Conservation (phyloP, 176 grass and related monocot genomes). For the Thinopyrum elongatum region DNA sequence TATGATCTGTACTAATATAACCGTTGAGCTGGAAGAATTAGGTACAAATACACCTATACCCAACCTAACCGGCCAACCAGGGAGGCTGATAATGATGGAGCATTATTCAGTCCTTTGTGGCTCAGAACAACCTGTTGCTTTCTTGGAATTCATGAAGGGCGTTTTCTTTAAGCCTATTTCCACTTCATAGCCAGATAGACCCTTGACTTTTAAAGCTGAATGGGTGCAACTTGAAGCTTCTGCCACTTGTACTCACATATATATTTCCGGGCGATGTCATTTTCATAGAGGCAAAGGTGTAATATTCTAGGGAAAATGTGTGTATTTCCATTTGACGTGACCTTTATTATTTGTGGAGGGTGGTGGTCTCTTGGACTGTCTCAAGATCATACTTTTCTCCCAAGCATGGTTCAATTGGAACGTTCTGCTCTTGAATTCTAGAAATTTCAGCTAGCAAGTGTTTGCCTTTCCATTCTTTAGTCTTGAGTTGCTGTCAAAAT, state of each 20-base stretch:
- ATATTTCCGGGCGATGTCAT: neutral
- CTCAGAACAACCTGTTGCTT: slow-evolving; percentile 52
- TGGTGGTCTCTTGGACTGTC: neutral
- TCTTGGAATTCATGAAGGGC: slow-evolving; percentile 36
- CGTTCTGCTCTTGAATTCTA: neutral
- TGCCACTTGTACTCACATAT: neutral
- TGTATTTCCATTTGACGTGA: slow-evolving; percentile 1
- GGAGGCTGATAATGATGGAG: slow-evolving; percentile 31
- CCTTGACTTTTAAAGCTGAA: slow-evolving; percentile 48
- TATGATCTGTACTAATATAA: slow-evolving; percentile 42
- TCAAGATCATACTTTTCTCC: slow-evolving; percentile 23
- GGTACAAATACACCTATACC: slow-evolving; percentile 40
- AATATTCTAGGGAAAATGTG: slow-evolving; percentile 18
- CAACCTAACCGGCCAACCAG: slow-evolving; percentile 33
- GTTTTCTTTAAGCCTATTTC: slow-evolving; percentile 31
- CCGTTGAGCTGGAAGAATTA: slow-evolving; percentile 55
- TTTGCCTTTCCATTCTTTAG: neutral
- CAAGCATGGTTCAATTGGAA: neutral
- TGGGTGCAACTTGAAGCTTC: slow-evolving; percentile 24
- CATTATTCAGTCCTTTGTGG: slow-evolving; percentile 27
- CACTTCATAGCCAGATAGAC: slow-evolving; percentile 43
- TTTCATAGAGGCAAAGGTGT: neutral
- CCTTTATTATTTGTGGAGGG: neutral
- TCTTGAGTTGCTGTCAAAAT: neutral
- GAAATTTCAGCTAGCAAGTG: neutral